phyloP scores from a whole-genome alignment of 2,329 filamentous ascomycete genomes.

The Apiospora phragmitis region DNA sequence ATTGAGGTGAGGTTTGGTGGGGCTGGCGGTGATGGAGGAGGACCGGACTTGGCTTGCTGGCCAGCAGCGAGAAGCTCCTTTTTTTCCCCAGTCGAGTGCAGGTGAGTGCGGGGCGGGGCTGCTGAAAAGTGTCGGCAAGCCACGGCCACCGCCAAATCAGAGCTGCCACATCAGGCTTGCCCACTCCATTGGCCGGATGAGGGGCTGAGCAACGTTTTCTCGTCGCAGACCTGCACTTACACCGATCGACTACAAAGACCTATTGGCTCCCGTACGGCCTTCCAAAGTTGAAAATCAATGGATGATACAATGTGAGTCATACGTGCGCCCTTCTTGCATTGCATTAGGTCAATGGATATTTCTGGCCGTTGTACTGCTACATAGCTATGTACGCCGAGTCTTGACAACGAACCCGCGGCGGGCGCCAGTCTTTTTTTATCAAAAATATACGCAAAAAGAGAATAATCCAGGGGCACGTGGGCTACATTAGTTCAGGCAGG shows the following conservation, averaged over 20 bases:
- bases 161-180: neutral
- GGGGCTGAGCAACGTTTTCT: neutral
- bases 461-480: neutral
- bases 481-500: slow-evolving; percentile 4
- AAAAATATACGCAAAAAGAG: neutral
- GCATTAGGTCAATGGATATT: neutral
- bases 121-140: neutral
- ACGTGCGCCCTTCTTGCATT: neutral
- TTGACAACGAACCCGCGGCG: neutral
- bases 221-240: slow-evolving; percentile 6
- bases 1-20: neutral
- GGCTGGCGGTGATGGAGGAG: neutral
- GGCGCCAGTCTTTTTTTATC: neutral
- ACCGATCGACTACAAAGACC: neutral
- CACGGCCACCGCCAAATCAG: neutral
- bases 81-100: neutral
- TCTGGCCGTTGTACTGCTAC: neutral
- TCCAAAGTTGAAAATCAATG: neutral
- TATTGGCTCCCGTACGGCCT: neutral
- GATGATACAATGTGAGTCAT: slow-evolving; percentile 8
- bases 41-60: neutral
- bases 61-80: neutral
- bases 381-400: neutral
- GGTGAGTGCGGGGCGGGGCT: neutral
- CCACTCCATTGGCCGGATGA: neutral